A percentile compares a stretch with the other conserved stretches of the same genome.
phyloP scores from a whole-genome alignment of 768 basidiomycete genomes.

The Cyclocybe cylindracea region DNA sequence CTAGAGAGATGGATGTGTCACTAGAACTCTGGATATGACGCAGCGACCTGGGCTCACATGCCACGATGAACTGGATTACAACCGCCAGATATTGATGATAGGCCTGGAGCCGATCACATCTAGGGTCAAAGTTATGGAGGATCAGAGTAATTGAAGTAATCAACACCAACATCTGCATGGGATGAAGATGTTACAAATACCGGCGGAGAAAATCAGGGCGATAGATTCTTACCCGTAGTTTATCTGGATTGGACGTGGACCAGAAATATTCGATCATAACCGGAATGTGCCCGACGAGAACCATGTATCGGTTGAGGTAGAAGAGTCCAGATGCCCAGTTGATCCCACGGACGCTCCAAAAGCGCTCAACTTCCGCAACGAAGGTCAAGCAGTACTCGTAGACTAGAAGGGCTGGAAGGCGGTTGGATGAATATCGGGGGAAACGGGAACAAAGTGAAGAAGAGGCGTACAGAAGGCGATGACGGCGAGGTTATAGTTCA shows the following conservation, averaged over 20 bases:
- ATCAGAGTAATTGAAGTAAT: neutral
- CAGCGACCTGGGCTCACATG: constrained; percentile 22
- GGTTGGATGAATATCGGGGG: neutral
- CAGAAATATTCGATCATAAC: constrained; percentile 35
- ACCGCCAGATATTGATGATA: constrained; percentile 39
- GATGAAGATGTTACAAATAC: neutral
- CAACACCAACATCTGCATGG: constrained; percentile 7
- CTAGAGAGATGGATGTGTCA: constrained; percentile 5
- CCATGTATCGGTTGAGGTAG: constrained; percentile 42
- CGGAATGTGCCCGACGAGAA: constrained; percentile 38
- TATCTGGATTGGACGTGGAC: constrained; percentile 23
- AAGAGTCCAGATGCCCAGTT: constrained; percentile 38
- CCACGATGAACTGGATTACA: constrained; percentile 33
- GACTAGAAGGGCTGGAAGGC: constrained; percentile 33
- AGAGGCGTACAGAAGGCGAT: constrained; percentile 26
- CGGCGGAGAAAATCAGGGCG: neutral
- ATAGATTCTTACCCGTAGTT: constrained; percentile 23
- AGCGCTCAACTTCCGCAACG: constrained; percentile 38
- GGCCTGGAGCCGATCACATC: constrained; percentile 30
- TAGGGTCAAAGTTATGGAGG: constrained; percentile 10
- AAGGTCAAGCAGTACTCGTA: constrained; percentile 52
- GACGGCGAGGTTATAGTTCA: constrained; percentile 21
- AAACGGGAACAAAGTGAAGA: neutral
- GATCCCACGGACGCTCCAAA: constrained; percentile 44
- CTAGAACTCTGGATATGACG: neutral